phyloP scores from a whole-genome alignment of 495 filamentous ascomycete genomes.

The Evansstolkia leycettana region DNA sequence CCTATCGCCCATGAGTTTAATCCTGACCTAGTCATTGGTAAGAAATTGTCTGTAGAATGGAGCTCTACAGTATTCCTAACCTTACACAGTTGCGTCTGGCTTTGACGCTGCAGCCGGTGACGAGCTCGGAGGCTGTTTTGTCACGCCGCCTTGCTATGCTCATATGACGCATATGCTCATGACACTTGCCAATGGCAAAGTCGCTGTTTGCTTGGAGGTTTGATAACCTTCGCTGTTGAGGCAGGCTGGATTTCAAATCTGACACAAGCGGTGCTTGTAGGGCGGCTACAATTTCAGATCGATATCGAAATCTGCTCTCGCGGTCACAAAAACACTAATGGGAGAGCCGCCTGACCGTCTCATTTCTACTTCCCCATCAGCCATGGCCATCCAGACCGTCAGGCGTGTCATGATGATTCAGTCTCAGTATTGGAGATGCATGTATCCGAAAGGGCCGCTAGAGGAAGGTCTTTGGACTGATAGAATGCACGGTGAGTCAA shows the following conservation, averaged over 20 bases:
- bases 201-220: conserved; percentile 80
- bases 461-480: conserved; percentile 24
- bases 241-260: not conserved
- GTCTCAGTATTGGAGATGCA: conserved; percentile 45
- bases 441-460: conserved; percentile 36
- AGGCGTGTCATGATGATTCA: conserved; percentile 43
- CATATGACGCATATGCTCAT: conserved; percentile 99
- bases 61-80: conserved; percentile 1
- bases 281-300: conserved; percentile 91
- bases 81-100: conserved; percentile 62
- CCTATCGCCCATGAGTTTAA: conserved; percentile 87
- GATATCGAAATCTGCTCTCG: conserved; percentile 82
- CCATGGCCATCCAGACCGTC: conserved; percentile 34
- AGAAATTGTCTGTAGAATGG: conserved; percentile 3
- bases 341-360: conserved; percentile 78
- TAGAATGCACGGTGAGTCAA: conserved; percentile 40
- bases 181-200: conserved; percentile 81
- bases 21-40: conserved; percentile 82
- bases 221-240: not conserved
- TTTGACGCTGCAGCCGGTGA: conserved; percentile 95
- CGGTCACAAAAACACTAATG: conserved; percentile 87
- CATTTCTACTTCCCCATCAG: conserved; percentile 32
- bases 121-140: conserved; percentile 80
- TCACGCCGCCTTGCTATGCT: conserved; percentile 81
- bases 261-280: conserved; percentile 16